Conservation (phyloP, 345 rosid species). For the Viola odorata region DNA sequence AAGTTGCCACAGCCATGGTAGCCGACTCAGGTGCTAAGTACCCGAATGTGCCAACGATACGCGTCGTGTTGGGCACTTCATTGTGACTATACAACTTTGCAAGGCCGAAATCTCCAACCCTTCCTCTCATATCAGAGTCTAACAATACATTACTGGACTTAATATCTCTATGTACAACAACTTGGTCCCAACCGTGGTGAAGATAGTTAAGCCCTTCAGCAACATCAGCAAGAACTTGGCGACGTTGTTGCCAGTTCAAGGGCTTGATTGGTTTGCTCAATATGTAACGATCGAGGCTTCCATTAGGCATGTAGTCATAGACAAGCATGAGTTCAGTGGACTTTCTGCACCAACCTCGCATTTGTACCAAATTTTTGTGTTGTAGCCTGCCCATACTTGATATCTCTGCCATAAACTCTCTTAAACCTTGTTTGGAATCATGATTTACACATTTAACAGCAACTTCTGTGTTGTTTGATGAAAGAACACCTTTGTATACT, state of each 20-base stretch:
- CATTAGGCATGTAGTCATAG: constrained; percentile 87
- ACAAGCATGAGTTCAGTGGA: constrained; percentile 70
- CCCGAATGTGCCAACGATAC: constrained; percentile 86
- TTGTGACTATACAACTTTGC: constrained; percentile 76
- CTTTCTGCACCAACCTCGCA: constrained; percentile 89
- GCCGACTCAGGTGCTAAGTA: constrained; percentile 83
- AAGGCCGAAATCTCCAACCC: constrained; percentile 80
- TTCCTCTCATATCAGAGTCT: constrained; percentile 75
- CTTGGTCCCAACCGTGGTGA: constrained; percentile 90
- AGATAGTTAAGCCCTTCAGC: constrained; percentile 79
- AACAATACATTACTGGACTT: constrained; percentile 76
- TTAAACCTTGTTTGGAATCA: constrained; percentile 79
- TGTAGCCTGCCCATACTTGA: constrained; percentile 85
- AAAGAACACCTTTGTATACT: constrained; percentile 55
- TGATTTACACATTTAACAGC: constrained; percentile 87
- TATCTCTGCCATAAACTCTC: constrained; percentile 94
- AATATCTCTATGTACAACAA: constrained; percentile 77
- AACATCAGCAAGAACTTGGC: constrained; percentile 59
- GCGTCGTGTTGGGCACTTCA: constrained; percentile 66
- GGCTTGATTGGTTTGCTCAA: constrained; percentile 49
- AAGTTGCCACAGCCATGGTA: constrained; percentile 44
- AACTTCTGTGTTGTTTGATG: constrained; percentile 44
- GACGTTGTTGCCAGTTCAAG: constrained; percentile 54
- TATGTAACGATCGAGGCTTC: constrained; percentile 68
- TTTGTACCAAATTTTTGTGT: constrained; percentile 71